A percentile compares a stretch with the other conserved stretches of the same genome.
These are phyloP conservation scores for Mycena sanguinolenta DNA, from an alignment of 768 basidiomycete species.

Conservation along the genomic window DNA sequence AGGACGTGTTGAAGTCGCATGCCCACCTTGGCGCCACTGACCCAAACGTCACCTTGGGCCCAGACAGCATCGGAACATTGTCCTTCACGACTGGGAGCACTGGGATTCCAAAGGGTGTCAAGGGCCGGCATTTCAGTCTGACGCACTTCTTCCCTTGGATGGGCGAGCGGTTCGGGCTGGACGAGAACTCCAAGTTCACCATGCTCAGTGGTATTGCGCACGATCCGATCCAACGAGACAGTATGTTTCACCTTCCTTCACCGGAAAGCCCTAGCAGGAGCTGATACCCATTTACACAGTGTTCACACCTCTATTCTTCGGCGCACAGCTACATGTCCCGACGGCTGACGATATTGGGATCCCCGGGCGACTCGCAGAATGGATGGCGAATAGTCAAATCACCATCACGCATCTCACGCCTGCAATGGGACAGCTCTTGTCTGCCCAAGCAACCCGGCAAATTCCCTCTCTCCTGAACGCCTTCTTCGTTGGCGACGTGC, in stretches of 20 bases:
- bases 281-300: conserved; percentile 61
- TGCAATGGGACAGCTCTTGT: conserved; percentile 98
- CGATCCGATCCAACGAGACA: conserved; percentile 98
- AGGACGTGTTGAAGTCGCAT: conserved; percentile 74
- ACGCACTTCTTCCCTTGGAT: conserved; percentile 99
- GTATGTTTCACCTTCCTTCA: conserved; percentile 64
- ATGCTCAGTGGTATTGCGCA: conserved; percentile 99
- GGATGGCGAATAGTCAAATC: conserved; percentile 94
- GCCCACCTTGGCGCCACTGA: conserved; percentile 73
- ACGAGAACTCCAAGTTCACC: conserved; percentile 86
- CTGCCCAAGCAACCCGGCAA: conserved; percentile 80
- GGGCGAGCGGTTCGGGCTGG: conserved; percentile 86
- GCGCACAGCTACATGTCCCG: conserved; percentile 94
- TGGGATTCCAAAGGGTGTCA: conserved; percentile 98
- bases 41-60: conserved; percentile 89
- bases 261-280: background rate
- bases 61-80: conserved; percentile 93
- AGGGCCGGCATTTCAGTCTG: conserved; percentile 93
- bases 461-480: conserved; percentile 91
- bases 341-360: conserved; percentile 98
- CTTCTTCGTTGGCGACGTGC: conserved; percentile 99
- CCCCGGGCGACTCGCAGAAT: conserved; percentile 95
- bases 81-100: conserved; percentile 98
- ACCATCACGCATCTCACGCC: conserved; percentile 99
- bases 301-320: conserved; percentile 98